phyloP scores from a whole-genome alignment of 169 alveolate species.

The Gregarina niphandrodes region DNA sequence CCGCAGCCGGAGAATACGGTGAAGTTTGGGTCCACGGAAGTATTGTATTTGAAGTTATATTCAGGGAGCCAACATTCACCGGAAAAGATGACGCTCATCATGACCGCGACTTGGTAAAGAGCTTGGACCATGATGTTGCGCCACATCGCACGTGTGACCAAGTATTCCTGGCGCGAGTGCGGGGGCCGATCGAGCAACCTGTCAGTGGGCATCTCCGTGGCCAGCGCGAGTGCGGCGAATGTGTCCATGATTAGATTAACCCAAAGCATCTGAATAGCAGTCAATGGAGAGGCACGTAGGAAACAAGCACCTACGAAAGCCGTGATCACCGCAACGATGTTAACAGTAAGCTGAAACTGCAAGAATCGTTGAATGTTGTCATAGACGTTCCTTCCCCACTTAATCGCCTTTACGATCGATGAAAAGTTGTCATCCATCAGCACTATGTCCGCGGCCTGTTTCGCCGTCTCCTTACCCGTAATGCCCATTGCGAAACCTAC shows the following conservation, averaged over 20 bases:
- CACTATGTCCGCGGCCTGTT: constrained; percentile 63
- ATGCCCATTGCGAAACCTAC: constrained; percentile 81
- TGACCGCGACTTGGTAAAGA: constrained; percentile 21
- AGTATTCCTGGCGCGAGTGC: constrained; percentile 47
- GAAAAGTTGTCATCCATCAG: constrained; percentile 62
- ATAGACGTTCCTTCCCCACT: constrained; percentile 62
- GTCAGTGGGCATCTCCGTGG: constrained; percentile 69
- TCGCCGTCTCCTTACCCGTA: constrained; percentile 63
- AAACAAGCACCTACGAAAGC: constrained; percentile 47
- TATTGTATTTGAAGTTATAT: constrained; percentile 1
- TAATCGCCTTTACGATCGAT: constrained; percentile 56
- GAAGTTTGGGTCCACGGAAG: too few species aligned
- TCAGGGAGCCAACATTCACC: constrained; percentile 52
- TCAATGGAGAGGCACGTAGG: constrained; percentile 38
- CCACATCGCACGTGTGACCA: constrained; percentile 43
- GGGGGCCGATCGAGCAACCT: constrained; percentile 51
- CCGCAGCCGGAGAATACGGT: too few species aligned
- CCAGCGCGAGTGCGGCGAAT: constrained; percentile 61
- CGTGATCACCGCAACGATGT: constrained; percentile 50
- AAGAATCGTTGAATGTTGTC: constrained; percentile 59
- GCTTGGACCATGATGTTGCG: constrained; percentile 36
- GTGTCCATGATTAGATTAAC: constrained; percentile 64
- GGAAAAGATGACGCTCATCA: constrained; percentile 29
- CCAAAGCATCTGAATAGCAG: constrained; percentile 39
- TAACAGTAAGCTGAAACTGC: constrained; percentile 60